phyloP scores from a whole-genome alignment of 2,329 filamentous ascomycete species.

The Colletotrichum coccodes region DNA sequence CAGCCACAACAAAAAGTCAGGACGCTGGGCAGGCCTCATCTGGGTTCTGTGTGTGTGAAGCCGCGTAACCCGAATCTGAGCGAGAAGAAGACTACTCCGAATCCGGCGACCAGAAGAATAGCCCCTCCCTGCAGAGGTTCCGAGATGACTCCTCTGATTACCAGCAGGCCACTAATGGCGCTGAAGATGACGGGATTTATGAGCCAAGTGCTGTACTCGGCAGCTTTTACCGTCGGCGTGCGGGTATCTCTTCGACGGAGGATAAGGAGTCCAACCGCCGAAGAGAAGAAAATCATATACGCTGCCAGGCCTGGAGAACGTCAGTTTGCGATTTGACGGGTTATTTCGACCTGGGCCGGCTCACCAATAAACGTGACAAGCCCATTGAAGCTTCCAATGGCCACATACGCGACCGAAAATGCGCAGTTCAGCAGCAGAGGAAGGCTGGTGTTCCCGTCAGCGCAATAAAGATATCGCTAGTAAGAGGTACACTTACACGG shows the following conservation, averaged over 20 bases:
- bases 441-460: slow-evolving; percentile 33
- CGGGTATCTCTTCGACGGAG: slow-evolving; percentile 36
- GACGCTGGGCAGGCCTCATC: slow-evolving; percentile 9
- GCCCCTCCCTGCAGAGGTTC: slow-evolving; percentile 41
- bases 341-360: neutral
- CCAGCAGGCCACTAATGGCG: slow-evolving; percentile 38
- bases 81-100: slow-evolving; percentile 39
- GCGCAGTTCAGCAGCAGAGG: slow-evolving; percentile 37
- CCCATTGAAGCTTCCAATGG: slow-evolving; percentile 38
- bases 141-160: slow-evolving; percentile 40
- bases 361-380: slow-evolving; percentile 39
- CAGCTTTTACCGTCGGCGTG: slow-evolving; percentile 22
- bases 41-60: slow-evolving; percentile 18
- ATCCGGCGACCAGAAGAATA: slow-evolving; percentile 40
- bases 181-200: slow-evolving; percentile 40
- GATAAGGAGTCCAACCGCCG: slow-evolving; percentile 38
- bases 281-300: slow-evolving; percentile 38
- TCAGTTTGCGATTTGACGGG: neutral
- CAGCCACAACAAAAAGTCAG: neutral
- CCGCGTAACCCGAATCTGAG: slow-evolving; percentile 37
- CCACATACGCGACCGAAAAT: slow-evolving; percentile 39
- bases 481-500: slow-evolving; percentile 33
- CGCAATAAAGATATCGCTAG: neutral
- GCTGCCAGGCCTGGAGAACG: slow-evolving; percentile 36
- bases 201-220: slow-evolving; percentile 37